Base-by-base conservation (phyloP, 148 eudicot genomes). In the Spergularia bocconei region DNA sequence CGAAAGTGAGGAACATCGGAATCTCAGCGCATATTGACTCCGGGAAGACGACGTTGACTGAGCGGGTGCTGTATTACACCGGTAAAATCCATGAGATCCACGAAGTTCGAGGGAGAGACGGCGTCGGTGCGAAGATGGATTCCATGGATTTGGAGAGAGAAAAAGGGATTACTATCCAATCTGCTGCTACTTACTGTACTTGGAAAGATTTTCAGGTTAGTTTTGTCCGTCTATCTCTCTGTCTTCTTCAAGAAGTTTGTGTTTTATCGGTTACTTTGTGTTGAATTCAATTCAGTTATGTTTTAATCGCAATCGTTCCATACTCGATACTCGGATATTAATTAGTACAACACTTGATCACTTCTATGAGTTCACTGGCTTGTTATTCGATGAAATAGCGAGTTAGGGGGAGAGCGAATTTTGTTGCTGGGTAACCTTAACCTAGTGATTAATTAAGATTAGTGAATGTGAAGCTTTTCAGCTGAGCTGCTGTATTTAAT, bases 71-170 rank as follows among this genome's bases (percentile, higher is more conserved):
- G 82, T 94, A n/a, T 56, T 94, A 91, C 51, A 94, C 98, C 8
- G 98, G 97, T 15, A 71, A 86, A 81, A 94, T 94, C 63, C 98
- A 91, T 64, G 97, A 94, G 86, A 94, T 94, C 56, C 98, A 94
- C 58, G 98, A 94, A 82, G 98, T 94, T 15, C 79, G 98, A 63
- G 98, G 98, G 36, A 83, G 86, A 61, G 97, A 91, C 77, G 97
- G 97, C 2, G 93, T 94, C 6, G 98, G 98, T 3, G 97, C 98
- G 15, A 94, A 91, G 84, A 94, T 91, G 96, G 98, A 94, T 77
- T 90, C 97, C 6, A 94, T 94, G 98, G 97, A 94, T 82, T 89
- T 94, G 84, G 98, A 94, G 82, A 84, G 98, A 54, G 98, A 94
- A 69, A 94, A 94, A 60, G 98, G 98, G 83, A 94, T 94, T 48